Percentiles rank a stretch among this genome's conserved stretches.
phyloP scores from a whole-genome alignment of 768 basidiomycete species.

The Podaxis mareebaensis region DNA sequence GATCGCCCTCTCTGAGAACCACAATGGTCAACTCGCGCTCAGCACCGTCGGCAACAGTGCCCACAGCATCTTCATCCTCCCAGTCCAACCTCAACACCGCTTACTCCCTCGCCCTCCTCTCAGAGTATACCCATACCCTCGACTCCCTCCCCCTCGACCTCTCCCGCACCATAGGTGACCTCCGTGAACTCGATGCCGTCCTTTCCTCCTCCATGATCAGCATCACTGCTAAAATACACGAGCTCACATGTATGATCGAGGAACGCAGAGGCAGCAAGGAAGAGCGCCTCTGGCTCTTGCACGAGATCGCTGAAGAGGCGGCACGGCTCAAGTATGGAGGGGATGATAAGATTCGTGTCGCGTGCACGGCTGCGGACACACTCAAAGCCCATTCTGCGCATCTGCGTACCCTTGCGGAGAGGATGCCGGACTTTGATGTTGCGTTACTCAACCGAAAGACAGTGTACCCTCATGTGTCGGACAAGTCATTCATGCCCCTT shows the following conservation, averaged over 20 bases:
- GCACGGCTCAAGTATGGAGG: constrained; percentile 87
- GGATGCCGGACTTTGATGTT: constrained; percentile 64
- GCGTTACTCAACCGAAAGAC: constrained; percentile 61
- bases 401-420: constrained; percentile 60
- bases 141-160: constrained; percentile 93
- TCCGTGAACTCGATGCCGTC: constrained; percentile 98
- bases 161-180: constrained; percentile 91
- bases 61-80: constrained; percentile 25
- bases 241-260: constrained; percentile 77
- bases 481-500: constrained; percentile 65
- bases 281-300: constrained; percentile 82
- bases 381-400: constrained; percentile 67
- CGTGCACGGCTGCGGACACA: constrained; percentile 87
- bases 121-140: constrained; percentile 88
- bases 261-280: constrained; percentile 56
- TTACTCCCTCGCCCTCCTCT: constrained; percentile 68
- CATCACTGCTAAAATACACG: constrained; percentile 78
- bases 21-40: constrained; percentile 18
- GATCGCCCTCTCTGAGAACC: background rate
- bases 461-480: constrained; percentile 74
- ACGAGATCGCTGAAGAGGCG: constrained; percentile 94
- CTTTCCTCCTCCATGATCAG: constrained; percentile 83
- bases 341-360: constrained; percentile 97
- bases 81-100: constrained; percentile 38
- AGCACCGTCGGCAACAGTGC: constrained; percentile 21